Base-by-base conservation (phyloP, 257 asterid species). In the Solanum commersonii region DNA sequence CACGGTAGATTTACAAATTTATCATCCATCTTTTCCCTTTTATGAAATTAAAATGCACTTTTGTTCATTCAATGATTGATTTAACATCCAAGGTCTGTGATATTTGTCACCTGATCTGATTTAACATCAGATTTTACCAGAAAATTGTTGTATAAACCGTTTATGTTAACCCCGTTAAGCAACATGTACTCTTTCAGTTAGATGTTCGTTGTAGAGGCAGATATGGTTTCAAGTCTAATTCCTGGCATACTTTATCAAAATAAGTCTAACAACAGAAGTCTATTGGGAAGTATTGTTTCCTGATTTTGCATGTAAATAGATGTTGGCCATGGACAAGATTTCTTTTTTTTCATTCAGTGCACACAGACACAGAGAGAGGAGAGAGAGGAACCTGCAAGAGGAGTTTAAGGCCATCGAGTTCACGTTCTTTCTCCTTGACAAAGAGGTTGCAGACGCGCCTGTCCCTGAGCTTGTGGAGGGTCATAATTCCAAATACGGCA, bases 371-470 rank as follows among this genome's bases (percentile, higher is more conserved):
- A 27, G 13, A 33, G 8, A 42, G 8, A 52, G 56, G 22, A 31
- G 70, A 73, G 87, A 27, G 65, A 23, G 11, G 27, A 65, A 93
- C 98, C 98, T 94, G 97, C 90, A 95, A 81, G 76, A 92, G 95
- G 29, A 86, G 92, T 59, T 94, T 93, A 79, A 95, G 95, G 74
- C 93, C 83, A 86, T 86, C 77, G 67, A 94, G 93, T 42, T 93
- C 91, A 8, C n/a, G 85, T 46, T 95, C 91, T 88, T 92, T 96
- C 44, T 93, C 91, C 38, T 91, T 89, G 87, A 94, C 86, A 2
- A 94, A 38, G 85, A 88, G 93, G 88, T 74, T 85, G 92, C 92
- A 89, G 88, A 90, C 46, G 37, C 94, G 93, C 49, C 90, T 92
- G 78, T 93, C 94, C 83, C 90, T 94, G 31, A 92, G 90, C 90